Evolutionary conservation across 495 filamentous ascomycete genomes (phyloP).

Genomic region (Penicillium bialowiezense): DNA sequence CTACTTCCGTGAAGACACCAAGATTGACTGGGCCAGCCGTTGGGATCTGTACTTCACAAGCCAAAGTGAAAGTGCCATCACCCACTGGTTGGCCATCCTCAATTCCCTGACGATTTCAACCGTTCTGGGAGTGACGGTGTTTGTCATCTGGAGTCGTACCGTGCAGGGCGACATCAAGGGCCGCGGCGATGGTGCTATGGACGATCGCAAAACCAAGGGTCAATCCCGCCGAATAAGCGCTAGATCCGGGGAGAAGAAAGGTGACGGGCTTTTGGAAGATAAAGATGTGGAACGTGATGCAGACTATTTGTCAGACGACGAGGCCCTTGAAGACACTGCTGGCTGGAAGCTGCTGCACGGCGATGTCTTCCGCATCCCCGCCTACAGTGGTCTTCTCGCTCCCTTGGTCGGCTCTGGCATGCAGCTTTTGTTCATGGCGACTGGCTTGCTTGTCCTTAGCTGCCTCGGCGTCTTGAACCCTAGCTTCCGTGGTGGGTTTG

Average conservation of each 20-base stretch:
- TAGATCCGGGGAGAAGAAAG: constrained; percentile 52
- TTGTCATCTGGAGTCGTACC: constrained; percentile 82
- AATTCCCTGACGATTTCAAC: constrained; percentile 87
- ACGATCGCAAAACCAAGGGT: constrained; percentile 64
- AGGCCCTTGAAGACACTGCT: constrained; percentile 76
- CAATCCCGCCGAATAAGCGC: constrained; percentile 48
- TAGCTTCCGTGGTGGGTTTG: constrained; percentile 87
- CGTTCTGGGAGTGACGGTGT: constrained; percentile 76
- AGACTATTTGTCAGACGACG: constrained; percentile 71
- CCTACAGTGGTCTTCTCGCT: constrained; percentile 73
- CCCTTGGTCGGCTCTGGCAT: constrained; percentile 86
- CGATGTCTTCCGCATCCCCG: constrained; percentile 84
- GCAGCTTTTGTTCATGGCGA: constrained; percentile 84
- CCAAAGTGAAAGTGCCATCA: constrained; percentile 77
- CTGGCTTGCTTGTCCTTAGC: constrained; percentile 74
- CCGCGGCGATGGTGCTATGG: constrained; percentile 59
- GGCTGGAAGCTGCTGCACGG: constrained; percentile 95
- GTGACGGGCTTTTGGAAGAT: constrained; percentile 64
- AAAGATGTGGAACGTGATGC: constrained; percentile 57
- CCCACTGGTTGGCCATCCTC: constrained; percentile 91
- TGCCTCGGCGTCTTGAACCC: constrained; percentile 85
- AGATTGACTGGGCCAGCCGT: constrained; percentile 78
- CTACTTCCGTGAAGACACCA: constrained; percentile 83
- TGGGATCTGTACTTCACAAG: constrained; percentile 96
- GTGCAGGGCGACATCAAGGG: constrained; percentile 78